Percentiles rank a stretch among this genome's conserved stretches.
Evolutionary conservation across 768 basidiomycete genomes (phyloP).

Genomic region (Thelephora ganbajun): DNA sequence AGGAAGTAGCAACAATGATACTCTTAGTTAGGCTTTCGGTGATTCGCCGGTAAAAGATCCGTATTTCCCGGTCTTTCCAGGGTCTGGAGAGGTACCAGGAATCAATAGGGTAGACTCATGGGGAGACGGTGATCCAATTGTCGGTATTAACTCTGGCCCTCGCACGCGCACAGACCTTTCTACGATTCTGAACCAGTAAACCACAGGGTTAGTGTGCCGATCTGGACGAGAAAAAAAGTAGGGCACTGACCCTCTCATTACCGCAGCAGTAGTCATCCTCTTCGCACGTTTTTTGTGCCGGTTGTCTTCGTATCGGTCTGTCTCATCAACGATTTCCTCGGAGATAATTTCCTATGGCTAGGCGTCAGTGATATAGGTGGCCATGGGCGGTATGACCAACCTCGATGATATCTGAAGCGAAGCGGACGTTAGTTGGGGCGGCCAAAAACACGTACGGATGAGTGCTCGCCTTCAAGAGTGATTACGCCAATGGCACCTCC

Average conservation of each 20-base stretch:
- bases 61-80: too few species aligned
- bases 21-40: too few species aligned
- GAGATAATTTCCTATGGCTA: constrained; percentile 76
- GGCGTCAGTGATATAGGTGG: constrained; percentile 2
- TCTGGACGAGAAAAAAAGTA: background rate
- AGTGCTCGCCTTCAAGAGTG: constrained; percentile 58
- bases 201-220: too few species aligned
- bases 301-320: constrained; percentile 83
- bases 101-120: too few species aligned
- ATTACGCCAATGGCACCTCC: constrained; percentile 88
- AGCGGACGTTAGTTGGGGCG: background rate
- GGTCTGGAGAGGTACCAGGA: too few species aligned
- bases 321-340: constrained; percentile 94
- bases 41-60: too few species aligned
- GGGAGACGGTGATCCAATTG: too few species aligned
- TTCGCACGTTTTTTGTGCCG: constrained; percentile 62
- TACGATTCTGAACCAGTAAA: too few species aligned
- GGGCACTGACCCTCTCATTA: constrained; percentile 60
- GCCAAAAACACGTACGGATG: background rate
- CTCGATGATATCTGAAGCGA: constrained; percentile 57
- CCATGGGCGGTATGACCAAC: constrained; percentile 16
- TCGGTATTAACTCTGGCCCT: too few species aligned
- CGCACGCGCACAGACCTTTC: too few species aligned
- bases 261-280: constrained; percentile 53
- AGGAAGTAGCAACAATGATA: too few species aligned